Conservation (phyloP, 805 yeast species). For the Cyberlindnera mrakii region DNA sequence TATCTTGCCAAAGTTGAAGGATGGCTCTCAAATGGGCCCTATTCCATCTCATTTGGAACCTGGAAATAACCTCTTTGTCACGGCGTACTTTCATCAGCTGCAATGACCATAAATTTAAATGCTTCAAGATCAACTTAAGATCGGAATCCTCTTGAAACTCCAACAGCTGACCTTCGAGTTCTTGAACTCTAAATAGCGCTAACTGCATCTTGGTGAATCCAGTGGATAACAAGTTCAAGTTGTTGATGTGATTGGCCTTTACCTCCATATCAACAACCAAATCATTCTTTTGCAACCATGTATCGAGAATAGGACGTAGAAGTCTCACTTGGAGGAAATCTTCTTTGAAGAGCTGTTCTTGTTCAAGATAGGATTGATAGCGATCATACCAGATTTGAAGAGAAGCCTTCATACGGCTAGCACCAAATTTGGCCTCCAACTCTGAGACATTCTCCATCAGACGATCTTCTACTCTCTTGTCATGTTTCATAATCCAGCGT, state of each 20-base stretch:
- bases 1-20: conserved; percentile 29
- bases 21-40: conserved; percentile 33
- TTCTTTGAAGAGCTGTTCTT: conserved; percentile 8
- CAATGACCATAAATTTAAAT: conserved; percentile 30
- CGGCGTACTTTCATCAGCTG: conserved; percentile 27
- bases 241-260: conserved; percentile 21
- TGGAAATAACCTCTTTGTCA: conserved; percentile 28
- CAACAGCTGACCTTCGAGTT: conserved; percentile 14
- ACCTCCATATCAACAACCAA: conserved; percentile 9
- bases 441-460: not conserved
- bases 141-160: conserved; percentile 21
- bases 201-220: conserved; percentile 22
- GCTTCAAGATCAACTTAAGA: conserved; percentile 17
- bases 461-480: conserved; percentile 1
- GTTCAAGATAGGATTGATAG: conserved; percentile 1
- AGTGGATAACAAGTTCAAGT: conserved; percentile 18
- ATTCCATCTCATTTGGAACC: conserved; percentile 32
- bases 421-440: not conserved
- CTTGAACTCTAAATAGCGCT: conserved; percentile 9
- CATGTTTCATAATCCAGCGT: conserved; percentile 8
- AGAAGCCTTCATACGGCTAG: not conserved
- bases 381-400: conserved; percentile 10
- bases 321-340: not conserved
- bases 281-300: conserved; percentile 13
- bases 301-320: conserved; percentile 5